phyloP scores from a whole-genome alignment of 1,284 basidiomycete species.

The Rhodotorula sp. region DNA sequence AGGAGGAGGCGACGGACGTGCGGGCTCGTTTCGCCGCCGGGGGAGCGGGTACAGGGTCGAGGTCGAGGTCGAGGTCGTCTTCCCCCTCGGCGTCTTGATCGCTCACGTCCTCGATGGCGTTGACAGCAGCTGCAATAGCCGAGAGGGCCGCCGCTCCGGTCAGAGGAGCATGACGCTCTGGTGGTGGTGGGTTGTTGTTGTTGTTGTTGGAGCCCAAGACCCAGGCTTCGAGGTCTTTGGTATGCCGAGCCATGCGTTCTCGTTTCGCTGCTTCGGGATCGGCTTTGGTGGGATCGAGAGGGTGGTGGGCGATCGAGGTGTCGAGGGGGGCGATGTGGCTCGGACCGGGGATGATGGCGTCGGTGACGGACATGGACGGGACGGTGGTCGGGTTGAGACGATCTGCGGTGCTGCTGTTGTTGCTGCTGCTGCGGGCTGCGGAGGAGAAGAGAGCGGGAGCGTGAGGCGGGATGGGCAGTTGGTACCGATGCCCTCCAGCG shows the following conservation, averaged over 20 bases:
- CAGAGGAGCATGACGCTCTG: neutral
- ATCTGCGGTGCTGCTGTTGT: neutral
- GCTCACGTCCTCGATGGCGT: neutral
- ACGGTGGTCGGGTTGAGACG: neutral
- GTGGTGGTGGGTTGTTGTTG: neutral
- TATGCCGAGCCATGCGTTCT: slow-evolving; percentile 17
- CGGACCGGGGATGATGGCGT: neutral
- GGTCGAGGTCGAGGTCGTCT: neutral
- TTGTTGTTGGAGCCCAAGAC: neutral
- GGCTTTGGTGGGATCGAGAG: neutral
- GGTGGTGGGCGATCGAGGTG: neutral
- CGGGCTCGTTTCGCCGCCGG: neutral
- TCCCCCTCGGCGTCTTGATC: neutral
- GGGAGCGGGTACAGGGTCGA: neutral
- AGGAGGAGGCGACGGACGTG: neutral
- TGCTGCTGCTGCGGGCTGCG: neutral
- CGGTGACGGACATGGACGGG: neutral
- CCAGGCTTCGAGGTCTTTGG: slow-evolving; percentile 21
- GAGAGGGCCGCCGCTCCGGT: neutral
- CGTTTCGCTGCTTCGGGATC: slow-evolving; percentile 9
- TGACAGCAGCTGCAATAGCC: neutral
- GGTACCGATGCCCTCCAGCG: neutral
- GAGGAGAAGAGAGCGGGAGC: neutral
- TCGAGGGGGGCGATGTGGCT: neutral
- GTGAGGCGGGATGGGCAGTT: neutral